Percentiles rank a stretch among this genome's conserved stretches.
These are phyloP conservation scores for Cryptococcus wingfieldii DNA, from an alignment of 1,284 basidiomycete genomes.

Conservation along the genomic window DNA sequence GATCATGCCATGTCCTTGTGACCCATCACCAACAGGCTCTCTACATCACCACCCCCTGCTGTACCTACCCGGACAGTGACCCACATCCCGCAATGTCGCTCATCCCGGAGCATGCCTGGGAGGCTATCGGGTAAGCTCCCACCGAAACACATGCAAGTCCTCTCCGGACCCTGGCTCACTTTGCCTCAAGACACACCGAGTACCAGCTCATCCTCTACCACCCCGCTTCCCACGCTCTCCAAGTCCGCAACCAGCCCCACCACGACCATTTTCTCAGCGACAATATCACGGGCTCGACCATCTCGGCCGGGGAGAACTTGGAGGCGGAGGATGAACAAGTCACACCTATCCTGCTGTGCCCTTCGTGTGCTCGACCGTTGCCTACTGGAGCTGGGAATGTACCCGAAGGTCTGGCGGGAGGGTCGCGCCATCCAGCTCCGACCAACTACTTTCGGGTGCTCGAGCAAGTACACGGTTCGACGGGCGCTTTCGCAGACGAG, in stretches of 20 bases:
- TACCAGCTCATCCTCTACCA: constrained; percentile 87
- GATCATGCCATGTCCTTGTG: too few species aligned
- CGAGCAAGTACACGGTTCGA: constrained; percentile 40
- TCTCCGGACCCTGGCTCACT: too few species aligned
- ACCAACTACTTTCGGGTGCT: constrained; percentile 42
- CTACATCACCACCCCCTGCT: too few species aligned
- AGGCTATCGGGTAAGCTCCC: too few species aligned
- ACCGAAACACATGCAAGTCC: too few species aligned
- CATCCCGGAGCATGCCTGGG: too few species aligned
- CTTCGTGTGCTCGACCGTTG: background rate
- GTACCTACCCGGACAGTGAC: too few species aligned
- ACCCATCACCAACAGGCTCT: too few species aligned
- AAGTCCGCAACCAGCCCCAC: constrained; percentile 54
- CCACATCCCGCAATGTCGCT: too few species aligned
- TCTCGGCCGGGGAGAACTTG: background rate
- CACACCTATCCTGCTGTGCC: background rate
- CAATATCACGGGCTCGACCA: background rate
- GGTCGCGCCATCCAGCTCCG: background rate
- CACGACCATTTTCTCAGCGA: background rate
- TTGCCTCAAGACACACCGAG: constrained; percentile 52
- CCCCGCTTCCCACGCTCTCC: constrained; percentile 74
- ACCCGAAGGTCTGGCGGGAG: background rate
- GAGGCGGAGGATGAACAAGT: background rate
- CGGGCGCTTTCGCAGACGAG: constrained; percentile 30
- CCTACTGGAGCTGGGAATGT: background rate